Conservation (phyloP, 139 green algal genomes). For the Chlamydomonas incerta region DNA sequence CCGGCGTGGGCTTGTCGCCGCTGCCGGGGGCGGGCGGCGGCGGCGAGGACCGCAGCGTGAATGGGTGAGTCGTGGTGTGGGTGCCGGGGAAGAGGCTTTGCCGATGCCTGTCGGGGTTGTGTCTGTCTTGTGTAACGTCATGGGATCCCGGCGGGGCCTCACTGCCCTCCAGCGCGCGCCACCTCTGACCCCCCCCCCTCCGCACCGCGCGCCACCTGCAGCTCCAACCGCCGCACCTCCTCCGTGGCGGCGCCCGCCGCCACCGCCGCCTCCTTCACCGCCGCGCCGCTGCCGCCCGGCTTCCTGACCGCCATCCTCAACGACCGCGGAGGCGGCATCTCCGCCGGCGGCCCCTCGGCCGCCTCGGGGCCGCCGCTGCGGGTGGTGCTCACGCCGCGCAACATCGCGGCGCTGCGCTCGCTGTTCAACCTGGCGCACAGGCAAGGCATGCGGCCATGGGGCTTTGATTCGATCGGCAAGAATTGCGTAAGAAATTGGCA, state of each 20-base stretch:
- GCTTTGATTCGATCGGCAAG: no score
- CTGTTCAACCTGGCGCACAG: slow-evolving; percentile 78
- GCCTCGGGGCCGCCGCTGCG: slow-evolving; percentile 2
- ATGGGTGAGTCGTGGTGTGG: no score
- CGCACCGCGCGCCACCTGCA: background rate
- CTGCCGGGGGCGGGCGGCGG: background rate
- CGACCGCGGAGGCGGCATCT: background rate
- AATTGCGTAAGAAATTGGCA: no score
- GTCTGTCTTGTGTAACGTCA: no score
- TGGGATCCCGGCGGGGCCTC: no score
- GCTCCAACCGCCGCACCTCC: background rate
- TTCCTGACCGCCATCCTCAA: slow-evolving; percentile 19
- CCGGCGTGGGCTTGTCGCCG: background rate
- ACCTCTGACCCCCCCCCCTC: background rate
- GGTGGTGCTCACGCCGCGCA: slow-evolving; percentile 77
- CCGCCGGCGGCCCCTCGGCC: no score
- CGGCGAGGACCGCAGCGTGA: slow-evolving; percentile 3
- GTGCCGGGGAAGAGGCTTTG: no score
- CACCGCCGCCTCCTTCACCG: background rate
- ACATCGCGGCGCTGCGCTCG: slow-evolving; percentile 81
- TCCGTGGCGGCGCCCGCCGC: background rate
- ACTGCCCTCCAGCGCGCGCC: no score
- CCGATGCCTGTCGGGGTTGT: no score
- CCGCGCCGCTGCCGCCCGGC: background rate
- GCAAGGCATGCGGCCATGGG: no score